A percentile compares a stretch with the other conserved stretches of the same genome.
These are phyloP conservation scores for Ceriops zippeliana DNA, from an alignment of 345 rosid species.

Conservation along the genomic window DNA sequence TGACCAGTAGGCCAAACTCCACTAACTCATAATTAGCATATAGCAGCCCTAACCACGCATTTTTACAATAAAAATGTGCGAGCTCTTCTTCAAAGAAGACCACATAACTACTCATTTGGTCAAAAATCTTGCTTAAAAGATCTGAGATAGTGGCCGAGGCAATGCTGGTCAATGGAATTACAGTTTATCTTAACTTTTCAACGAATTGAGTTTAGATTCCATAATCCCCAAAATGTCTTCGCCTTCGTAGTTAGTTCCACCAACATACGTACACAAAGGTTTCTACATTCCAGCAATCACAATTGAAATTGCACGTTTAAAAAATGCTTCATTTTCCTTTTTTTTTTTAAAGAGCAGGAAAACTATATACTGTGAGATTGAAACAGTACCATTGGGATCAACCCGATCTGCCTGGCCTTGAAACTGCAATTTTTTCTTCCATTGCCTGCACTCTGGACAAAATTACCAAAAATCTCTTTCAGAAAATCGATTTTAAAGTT, in stretches of 20 bases:
- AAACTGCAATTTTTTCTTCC: constrained; percentile 25
- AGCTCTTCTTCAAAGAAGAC: background rate
- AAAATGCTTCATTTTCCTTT: too few relatives aligned
- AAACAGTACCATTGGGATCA: constrained; percentile 39
- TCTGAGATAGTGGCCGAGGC: too few relatives aligned
- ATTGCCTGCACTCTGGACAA: constrained; percentile 22
- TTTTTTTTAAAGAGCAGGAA: background rate
- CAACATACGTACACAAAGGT: background rate
- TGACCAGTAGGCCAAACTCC: constrained; percentile 10
- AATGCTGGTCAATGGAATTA: too few relatives aligned
- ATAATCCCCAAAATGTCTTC: background rate
- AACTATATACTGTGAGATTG: background rate
- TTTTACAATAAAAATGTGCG: background rate
- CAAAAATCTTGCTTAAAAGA: too few relatives aligned
- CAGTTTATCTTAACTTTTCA: too few relatives aligned
- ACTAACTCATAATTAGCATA: constrained; percentile 2
- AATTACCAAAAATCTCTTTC: background rate
- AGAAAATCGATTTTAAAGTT: too few relatives aligned
- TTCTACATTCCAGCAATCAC: background rate
- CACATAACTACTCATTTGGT: background rate
- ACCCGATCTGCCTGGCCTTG: constrained; percentile 30
- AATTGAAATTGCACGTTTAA: background rate
- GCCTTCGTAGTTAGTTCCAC: too few relatives aligned
- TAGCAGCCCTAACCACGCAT: constrained; percentile 3
- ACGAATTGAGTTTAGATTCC: background rate